Conservation (phyloP, 225 moss, liverwort and hornwort genomes). For the Physcomitrellopsis africana region DNA sequence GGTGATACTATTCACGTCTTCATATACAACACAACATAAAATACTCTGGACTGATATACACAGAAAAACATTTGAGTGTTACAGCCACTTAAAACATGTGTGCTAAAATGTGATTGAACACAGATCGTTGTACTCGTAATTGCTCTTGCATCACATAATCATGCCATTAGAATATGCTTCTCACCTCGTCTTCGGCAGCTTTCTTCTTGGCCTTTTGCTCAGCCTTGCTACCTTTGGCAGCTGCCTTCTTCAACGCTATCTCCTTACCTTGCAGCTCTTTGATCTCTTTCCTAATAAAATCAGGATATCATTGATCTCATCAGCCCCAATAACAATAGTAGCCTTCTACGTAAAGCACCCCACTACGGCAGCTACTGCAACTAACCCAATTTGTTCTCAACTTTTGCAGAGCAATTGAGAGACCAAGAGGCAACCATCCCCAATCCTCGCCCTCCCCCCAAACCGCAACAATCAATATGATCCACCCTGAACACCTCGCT, state of each 20-base stretch:
- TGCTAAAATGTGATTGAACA: too few species aligned
- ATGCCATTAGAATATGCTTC: background rate
- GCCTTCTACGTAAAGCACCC: background rate
- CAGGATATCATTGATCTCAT: background rate
- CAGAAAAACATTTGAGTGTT: too few species aligned
- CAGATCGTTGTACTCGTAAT: background rate
- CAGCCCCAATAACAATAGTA: background rate
- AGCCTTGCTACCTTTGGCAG: slow-evolving; percentile 97
- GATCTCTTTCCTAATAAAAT: slow-evolving; percentile 79
- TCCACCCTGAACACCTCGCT: background rate
- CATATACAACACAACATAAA: too few species aligned
- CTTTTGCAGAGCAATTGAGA: background rate
- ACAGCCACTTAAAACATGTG: too few species aligned
- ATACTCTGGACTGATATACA: too few species aligned
- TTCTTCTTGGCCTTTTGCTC: slow-evolving; percentile 99
- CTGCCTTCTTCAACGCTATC: slow-evolving; percentile 90
- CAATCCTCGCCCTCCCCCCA: slow-evolving; percentile 13
- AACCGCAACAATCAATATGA: background rate
- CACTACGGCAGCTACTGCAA: background rate
- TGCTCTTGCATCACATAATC: background rate
- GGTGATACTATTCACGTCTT: too few species aligned
- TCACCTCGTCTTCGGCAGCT: slow-evolving; percentile 89
- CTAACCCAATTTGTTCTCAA: background rate
- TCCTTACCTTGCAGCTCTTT: slow-evolving; percentile 96
- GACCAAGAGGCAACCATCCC: slow-evolving; percentile 8